Base-by-base conservation (phyloP, 2,329 filamentous ascomycete species). In the Scytalidium sp. region DNA sequence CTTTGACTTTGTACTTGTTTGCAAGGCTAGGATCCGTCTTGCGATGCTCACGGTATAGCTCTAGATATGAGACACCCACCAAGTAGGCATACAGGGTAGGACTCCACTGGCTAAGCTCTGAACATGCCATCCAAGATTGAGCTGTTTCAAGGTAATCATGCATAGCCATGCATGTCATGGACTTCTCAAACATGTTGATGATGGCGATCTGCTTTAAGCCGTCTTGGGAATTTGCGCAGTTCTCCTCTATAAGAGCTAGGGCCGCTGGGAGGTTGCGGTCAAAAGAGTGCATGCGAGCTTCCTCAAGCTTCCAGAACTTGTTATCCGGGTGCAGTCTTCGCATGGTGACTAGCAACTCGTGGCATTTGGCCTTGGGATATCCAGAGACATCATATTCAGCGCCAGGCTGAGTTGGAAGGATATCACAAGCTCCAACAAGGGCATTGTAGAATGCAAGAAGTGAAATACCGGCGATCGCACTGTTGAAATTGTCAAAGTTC, bases 61-160 rank as follows among this genome's bases (percentile, higher is more conserved):
- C 90, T 1, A 97, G 70, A 57, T 95, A 85, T 1, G 87, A 85
- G 11, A 80, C 79, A 7, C 85, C 94, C 2, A 88, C 87, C 56
- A 96, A 87, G 70, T 92, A 97, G 65, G 90, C 90, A 71, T 99
- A 97, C 47, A 97, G 67, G 0, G 86, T 84, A 46, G 91, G 90
- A 49, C 87, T 92, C 94, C 94, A 97, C 59, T 89, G 89, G 69
- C 96, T 97, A 49, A 94, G 77, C 48, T 88, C 84, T 10, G 89
- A 74, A 56, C 88, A 92, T 56, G 80, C 65, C 39, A 92, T 68
- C 68, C 97, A 97, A 1, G 83, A 79, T 50, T 86, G 78, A 3
- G 88, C 81, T 68, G 88, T 91, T 3, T 84, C 75, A 7, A 81
- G 69, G 72, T 93, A 97, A 55, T 86, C 78, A 65, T 95, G 88